Percentiles rank a stretch among this genome's conserved stretches.
These are phyloP conservation scores for Silene noctiflora DNA, from an alignment of 179 eudicot genomes.

Conservation along the genomic window DNA sequence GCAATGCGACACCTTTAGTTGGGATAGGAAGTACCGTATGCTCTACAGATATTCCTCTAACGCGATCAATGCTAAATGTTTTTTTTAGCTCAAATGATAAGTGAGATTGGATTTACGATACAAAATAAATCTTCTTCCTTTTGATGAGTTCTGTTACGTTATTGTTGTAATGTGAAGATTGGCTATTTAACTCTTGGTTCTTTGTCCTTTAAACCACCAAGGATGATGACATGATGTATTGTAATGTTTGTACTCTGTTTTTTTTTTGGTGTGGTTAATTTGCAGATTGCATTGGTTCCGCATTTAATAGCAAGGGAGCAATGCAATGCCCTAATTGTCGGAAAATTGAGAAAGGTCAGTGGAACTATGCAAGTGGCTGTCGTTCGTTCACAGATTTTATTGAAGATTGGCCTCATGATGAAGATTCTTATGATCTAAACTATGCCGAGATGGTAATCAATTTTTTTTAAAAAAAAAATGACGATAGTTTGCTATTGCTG, in stretches of 20 bases:
- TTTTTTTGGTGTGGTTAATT: constrained; percentile 11
- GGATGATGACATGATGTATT: neutral
- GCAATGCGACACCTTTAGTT: too few species aligned
- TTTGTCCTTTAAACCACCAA: too few species aligned
- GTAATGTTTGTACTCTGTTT: neutral
- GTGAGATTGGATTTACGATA: neutral
- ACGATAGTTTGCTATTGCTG: neutral
- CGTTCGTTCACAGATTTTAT: constrained; percentile 63
- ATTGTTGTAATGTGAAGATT: too few species aligned
- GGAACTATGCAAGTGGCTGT: constrained; percentile 76
- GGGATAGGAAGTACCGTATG: too few species aligned
- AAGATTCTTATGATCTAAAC: constrained; percentile 79
- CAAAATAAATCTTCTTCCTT: neutral
- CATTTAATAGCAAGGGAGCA: constrained; percentile 83
- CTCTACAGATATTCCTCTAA: neutral
- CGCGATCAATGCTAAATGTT: neutral
- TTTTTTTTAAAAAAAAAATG: neutral
- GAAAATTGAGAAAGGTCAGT: constrained; percentile 92
- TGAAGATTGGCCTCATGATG: constrained; percentile 92
- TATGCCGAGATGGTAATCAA: constrained; percentile 80
- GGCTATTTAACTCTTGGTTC: too few species aligned
- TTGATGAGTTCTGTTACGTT: neutral
- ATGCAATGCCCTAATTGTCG: constrained; percentile 99
- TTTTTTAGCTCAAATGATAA: too few species aligned
- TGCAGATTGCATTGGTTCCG: constrained; percentile 99